A percentile compares a stretch with the other conserved stretches of the same genome.
phyloP scores from a whole-genome alignment of 2,329 filamentous ascomycete species.

The Hypoxylon sp. region DNA sequence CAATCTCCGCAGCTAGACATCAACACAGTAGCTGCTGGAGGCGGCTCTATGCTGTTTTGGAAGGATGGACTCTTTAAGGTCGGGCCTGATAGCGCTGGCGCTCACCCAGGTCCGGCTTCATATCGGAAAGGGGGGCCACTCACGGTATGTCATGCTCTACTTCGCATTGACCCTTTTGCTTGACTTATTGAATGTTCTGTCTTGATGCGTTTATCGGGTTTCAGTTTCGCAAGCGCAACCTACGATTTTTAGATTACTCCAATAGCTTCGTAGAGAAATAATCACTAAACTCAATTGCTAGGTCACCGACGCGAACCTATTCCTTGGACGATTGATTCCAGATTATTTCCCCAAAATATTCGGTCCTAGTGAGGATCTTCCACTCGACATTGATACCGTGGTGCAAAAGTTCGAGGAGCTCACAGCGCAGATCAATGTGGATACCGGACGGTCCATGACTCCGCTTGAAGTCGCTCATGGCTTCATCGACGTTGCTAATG shows the following conservation, averaged over 20 bases:
- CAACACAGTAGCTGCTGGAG: constrained; percentile 84
- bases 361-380: constrained; percentile 75
- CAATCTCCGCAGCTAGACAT: constrained; percentile 86
- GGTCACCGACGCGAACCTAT: constrained; percentile 77
- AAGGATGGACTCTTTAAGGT: constrained; percentile 81
- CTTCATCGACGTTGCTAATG: constrained; percentile 82
- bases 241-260: too few relatives aligned
- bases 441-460: constrained; percentile 51
- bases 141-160: constrained; percentile 65
- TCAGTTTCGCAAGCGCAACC: too few relatives aligned
- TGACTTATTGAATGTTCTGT: not conserved
- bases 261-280: not conserved
- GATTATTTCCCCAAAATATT: constrained; percentile 83
- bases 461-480: constrained; percentile 70
- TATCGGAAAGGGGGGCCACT: constrained; percentile 81
- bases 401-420: constrained; percentile 59
- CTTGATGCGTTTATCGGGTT: too few relatives aligned
- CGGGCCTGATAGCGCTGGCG: constrained; percentile 80
- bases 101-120: constrained; percentile 79
- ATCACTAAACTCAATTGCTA: not conserved
- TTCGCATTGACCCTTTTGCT: not conserved
- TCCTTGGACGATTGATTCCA: constrained; percentile 71
- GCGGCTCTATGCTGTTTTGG: constrained; percentile 78
- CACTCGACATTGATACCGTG: constrained; percentile 60
- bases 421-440: constrained; percentile 59